phyloP scores from a whole-genome alignment of 768 basidiomycete species.

The Tubosaeta sp. region DNA sequence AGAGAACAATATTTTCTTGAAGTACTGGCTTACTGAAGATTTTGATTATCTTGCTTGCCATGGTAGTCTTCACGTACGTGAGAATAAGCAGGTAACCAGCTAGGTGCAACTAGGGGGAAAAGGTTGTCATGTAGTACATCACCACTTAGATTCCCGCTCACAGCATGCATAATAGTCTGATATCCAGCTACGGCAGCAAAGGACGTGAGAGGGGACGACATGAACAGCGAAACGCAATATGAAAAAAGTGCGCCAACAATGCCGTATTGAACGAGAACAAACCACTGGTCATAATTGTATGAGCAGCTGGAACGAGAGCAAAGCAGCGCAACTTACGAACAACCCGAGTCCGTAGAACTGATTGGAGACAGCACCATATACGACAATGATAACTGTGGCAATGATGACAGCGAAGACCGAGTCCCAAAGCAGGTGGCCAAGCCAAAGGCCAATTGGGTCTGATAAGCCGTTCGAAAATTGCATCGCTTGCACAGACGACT shows the following conservation, averaged over 20 bases:
- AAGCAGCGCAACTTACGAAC: constrained; percentile 39
- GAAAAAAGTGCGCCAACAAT: constrained; percentile 65
- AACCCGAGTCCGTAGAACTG: constrained; percentile 70
- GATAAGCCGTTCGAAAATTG: constrained; percentile 74
- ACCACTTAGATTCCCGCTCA: constrained; percentile 34
- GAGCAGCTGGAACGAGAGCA: not conserved
- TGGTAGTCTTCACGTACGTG: constrained; percentile 64
- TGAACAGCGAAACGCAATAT: constrained; percentile 59
- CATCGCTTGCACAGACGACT: constrained; percentile 72
- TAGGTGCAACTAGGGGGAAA: constrained; percentile 48
- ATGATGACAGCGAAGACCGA: constrained; percentile 53
- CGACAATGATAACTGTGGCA: constrained; percentile 58
- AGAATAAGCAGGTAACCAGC: constrained; percentile 66
- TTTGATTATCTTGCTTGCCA: constrained; percentile 50
- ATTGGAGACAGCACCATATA: constrained; percentile 52
- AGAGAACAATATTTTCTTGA: not conserved
- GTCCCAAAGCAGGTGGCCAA: constrained; percentile 78
- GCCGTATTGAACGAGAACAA: constrained; percentile 67
- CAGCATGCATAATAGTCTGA: constrained; percentile 67
- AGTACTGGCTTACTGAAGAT: constrained; percentile 44
- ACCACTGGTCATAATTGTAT: constrained; percentile 45
- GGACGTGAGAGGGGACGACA: constrained; percentile 63
- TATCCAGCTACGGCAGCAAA: constrained; percentile 72
- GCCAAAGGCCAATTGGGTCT: constrained; percentile 67
- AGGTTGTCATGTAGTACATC: not conserved